Evolutionary conservation across 345 rosid genomes (phyloP), one percentile per base, ranked within the genome.

Genomic region (Mercurialis annua): DNA sequence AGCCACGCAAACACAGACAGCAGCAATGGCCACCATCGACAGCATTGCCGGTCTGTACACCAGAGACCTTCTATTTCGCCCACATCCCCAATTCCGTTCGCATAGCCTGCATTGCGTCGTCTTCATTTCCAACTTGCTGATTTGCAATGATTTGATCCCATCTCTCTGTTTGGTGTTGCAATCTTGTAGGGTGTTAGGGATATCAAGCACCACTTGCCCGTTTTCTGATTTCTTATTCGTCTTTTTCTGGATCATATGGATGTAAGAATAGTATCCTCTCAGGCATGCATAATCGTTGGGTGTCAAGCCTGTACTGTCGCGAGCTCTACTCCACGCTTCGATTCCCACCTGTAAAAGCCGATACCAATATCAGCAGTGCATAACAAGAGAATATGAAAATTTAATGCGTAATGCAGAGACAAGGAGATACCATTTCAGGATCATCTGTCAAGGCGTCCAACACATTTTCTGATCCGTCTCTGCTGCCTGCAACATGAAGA

Each of bases 281-380:
- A 95, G 69, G 49, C 98, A 92, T 8, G 98, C 99, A 43, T 92
- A 92, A 75, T 88, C 99, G 77, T 95, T 92, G 20, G 99, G 99
- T 16, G 98, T 87, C 65, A 82, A 89, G 58, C 99, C 98, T 10
- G 97, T 80, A 81, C 81, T 84, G 75, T 94, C 99, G 6, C 80
- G 84, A 65, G 92, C 88, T 59, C 70, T 83, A 72, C 82, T 89
- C 99, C 99, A 94, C 30, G 96, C 98, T 80, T 82, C 78, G 48
- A 91, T 74, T 24, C 99, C 99, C 69, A 94, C 93, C 98, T 94
- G 73, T 31, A 54, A 18, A 24, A 38, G 23, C 26, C 36, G n/a
- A 54, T 14, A 52, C 24, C 15, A 44, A 23, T 34, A 50, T 65
- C 17, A 52, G 50, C 18, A 36, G 23, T 23, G 21, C 58, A 43